phyloP scores from a whole-genome alignment of 805 yeast species.

The Dipodascus geniculatus region DNA sequence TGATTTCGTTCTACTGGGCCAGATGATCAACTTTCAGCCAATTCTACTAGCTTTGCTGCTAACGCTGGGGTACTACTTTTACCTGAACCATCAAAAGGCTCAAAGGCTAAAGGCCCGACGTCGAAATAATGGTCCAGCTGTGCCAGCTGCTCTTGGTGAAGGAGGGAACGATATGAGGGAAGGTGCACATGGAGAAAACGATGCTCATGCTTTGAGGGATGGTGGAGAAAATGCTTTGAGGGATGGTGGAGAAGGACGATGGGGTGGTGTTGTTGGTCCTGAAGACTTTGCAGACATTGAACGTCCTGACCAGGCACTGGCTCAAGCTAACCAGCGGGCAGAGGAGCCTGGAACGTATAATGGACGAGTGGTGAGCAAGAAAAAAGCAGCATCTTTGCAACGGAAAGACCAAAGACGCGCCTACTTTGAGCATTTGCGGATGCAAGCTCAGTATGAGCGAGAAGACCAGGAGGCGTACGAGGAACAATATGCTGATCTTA shows the following conservation, averaged over 20 bases:
- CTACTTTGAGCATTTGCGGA: constrained; percentile 6
- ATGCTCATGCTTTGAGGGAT: no score
- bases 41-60: background rate
- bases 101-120: background rate
- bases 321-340: background rate
- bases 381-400: constrained; percentile 5
- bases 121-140: background rate
- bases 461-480: background rate
- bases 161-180: no score
- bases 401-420: constrained; percentile 7
- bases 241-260: no score
- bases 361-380: constrained; percentile 6
- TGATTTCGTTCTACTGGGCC: background rate
- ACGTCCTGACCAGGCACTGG: background rate
- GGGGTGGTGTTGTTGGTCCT: background rate
- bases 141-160: background rate
- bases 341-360: background rate
- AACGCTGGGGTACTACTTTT: background rate
- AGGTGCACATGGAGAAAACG: no score
- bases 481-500: background rate
- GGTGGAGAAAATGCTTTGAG: no score
- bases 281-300: background rate
- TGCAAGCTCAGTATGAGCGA: constrained; percentile 1
- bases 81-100: background rate
- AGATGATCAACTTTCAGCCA: background rate